Evolutionary conservation across 441 rosid genomes (phyloP).

Genomic region (Brassica hybrid): DNA sequence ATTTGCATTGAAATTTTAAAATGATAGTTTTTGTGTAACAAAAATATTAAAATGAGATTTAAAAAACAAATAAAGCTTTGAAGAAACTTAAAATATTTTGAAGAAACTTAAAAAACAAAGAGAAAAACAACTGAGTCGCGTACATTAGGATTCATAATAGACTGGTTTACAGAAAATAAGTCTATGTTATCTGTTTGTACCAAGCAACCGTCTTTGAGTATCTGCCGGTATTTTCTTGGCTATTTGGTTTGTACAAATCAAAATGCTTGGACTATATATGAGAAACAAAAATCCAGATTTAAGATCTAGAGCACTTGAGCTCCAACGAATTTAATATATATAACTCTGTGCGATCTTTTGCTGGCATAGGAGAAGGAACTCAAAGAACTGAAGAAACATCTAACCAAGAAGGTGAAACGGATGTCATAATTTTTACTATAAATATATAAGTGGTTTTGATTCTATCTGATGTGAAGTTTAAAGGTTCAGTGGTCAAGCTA

Average conservation of each 20-base stretch:
- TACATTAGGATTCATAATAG: slow-evolving; percentile 29
- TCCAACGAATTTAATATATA: not conserved
- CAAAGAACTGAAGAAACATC: slow-evolving; percentile 38
- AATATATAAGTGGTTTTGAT: not conserved
- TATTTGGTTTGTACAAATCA: not conserved
- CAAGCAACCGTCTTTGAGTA: not conserved
- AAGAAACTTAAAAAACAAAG: no score
- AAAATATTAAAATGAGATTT: no score
- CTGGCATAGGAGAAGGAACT: slow-evolving; percentile 40
- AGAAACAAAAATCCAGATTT: not conserved
- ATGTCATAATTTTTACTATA: slow-evolving; percentile 1
- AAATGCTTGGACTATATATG: not conserved
- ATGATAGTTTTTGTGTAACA: no score
- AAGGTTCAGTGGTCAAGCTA: no score
- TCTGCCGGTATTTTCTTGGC: not conserved
- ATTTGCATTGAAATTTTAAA: no score
- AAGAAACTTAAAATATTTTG: no score
- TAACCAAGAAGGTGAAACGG: slow-evolving; percentile 39
- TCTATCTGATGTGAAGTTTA: not conserved
- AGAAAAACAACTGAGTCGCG: no score
- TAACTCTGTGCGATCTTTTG: slow-evolving; percentile 6
- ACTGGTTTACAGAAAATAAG: not conserved
- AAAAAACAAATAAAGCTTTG: no score
- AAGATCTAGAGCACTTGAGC: not conserved
- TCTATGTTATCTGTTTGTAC: not conserved